Evolutionary conservation across 352 stramenopile genomes (phyloP), one percentile per base, ranked within the genome.

Genomic region (Globisporangium splendens): DNA sequence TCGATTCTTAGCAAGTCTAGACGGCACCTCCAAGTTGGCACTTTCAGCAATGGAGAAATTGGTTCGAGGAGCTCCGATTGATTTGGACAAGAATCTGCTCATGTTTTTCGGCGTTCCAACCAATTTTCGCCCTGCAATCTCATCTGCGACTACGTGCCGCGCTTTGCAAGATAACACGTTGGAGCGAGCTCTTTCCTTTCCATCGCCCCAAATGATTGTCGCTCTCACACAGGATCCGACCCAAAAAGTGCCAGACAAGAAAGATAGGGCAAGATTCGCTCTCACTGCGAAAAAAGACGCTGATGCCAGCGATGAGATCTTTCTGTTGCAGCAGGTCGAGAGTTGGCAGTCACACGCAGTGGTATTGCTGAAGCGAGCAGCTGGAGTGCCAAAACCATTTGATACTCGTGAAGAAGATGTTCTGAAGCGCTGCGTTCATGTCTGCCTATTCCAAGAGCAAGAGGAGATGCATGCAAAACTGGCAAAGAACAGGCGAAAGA

Each of bases 1-100:
- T 14, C 58, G 61, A 3, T 78, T 86, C 55, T 18, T 85, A 13
- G 56, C 66, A 6, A 66, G 59, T 2, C 54, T 89, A 12, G 79
- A 89, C 31, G 54, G 46, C 2, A 68, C 65, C 7, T 87, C 80
- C 0, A 69, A 71, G 22, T 55, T 86, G 3, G 79, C 79, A 1
- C 77, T 79, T 43, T 83, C 78, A 11, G 83, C 76, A 8, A 88
- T 93, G 70, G 91, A 91, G 54, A 93, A 93, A 46, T 68, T 93
- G 12, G 70, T 87, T 17, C 66, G 82, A 2, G 79, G 83, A 21
- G 81, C 67, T 1, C 79, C 81, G 13, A 69, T 89, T 52, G 79
- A 93, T 39, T 65, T 89, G 11, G 79, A 93, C 46, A 69, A 66
- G 50, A 88, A 77, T 53, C 44, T 93, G 52, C 70, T 91, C 24